Evolutionary conservation across 495 filamentous ascomycete genomes (phyloP).

Genomic region (Poronia punctata): DNA sequence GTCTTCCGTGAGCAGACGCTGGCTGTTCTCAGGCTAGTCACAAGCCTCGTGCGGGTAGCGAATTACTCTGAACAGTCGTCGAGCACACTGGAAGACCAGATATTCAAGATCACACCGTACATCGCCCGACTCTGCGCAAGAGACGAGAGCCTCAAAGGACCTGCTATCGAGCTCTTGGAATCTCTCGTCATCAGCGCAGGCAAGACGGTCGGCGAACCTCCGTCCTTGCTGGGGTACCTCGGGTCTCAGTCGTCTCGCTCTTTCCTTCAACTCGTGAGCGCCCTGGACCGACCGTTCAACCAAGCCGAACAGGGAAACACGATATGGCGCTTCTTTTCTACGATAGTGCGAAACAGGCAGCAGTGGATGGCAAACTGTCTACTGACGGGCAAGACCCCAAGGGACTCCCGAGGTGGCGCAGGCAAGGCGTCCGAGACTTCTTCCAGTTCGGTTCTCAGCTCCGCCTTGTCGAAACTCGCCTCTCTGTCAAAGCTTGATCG

Average conservation of each 20-base stretch:
- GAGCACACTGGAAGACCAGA: constrained; percentile 62
- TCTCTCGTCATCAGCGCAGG: constrained; percentile 64
- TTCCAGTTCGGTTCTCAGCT: constrained; percentile 57
- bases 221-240: constrained; percentile 82
- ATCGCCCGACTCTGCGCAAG: constrained; percentile 72
- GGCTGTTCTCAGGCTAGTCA: constrained; percentile 58
- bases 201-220: constrained; percentile 60
- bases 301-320: constrained; percentile 52
- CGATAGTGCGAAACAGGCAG: constrained; percentile 82
- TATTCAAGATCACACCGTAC: constrained; percentile 71
- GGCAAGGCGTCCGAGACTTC: constrained; percentile 41
- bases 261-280: constrained; percentile 71
- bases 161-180: constrained; percentile 63
- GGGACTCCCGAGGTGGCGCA: constrained; percentile 57
- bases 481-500: constrained; percentile 57
- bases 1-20: constrained; percentile 56
- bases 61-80: constrained; percentile 53
- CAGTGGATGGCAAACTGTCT: constrained; percentile 93
- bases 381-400: constrained; percentile 78
- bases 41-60: constrained; percentile 60
- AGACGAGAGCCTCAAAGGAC: constrained; percentile 56
- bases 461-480: constrained; percentile 67
- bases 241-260: constrained; percentile 72
- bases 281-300: constrained; percentile 68
- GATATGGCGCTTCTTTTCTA: constrained; percentile 81